Evolutionary conservation across 352 stramenopile genomes (phyloP), one percentile per base, ranked within the genome.

Genomic region (Globisporangium okanoganense): DNA sequence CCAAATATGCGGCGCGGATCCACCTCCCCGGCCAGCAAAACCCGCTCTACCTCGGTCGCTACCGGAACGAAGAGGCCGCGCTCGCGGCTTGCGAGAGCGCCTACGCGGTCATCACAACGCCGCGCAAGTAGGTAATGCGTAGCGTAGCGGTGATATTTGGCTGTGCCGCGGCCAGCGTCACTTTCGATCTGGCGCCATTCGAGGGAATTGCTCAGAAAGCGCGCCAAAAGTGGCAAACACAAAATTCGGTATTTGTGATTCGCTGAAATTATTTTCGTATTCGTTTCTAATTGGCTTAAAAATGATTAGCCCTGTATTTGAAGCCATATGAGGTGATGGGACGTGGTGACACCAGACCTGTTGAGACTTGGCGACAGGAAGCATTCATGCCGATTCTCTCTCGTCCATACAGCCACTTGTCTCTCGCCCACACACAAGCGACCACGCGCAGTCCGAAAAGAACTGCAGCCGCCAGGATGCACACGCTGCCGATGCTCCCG

Each of bases 21-120:
- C 71, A 87, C 53, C 54, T 90, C 22, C 64, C 69, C 8, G 79
- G 78, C 0, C 79, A 88, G 44, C 52, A 67, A 22, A 91, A 89
- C 12, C 79, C 78, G 31, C 69, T 91, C 10, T 90, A 91, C 40
- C 53, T 91, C 5, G 82, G 82, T 2, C 69, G 82, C 31, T 91
- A 85, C 67, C 79, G 78, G 56, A 88, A 66, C 35, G 76, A 89
- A 71, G 76, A 73, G 5, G 78, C 82, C 2, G 82, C 82, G 9
- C 66, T 79, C 31, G 74, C 73, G 22, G 82, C 78, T 3, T 91
- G 79, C 33, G 80, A 91, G 40, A 78, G 62, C 54, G 82, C 79
- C 1, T 86, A 76, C 53, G 71, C 52, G 35, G 70, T 71, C 47
- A 79, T 90, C 47, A 78, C 73, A 8, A 88, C 82, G 3, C 82